Base-by-base conservation (phyloP, 106 monocot species). In the Acanthochlamys bracteata region DNA sequence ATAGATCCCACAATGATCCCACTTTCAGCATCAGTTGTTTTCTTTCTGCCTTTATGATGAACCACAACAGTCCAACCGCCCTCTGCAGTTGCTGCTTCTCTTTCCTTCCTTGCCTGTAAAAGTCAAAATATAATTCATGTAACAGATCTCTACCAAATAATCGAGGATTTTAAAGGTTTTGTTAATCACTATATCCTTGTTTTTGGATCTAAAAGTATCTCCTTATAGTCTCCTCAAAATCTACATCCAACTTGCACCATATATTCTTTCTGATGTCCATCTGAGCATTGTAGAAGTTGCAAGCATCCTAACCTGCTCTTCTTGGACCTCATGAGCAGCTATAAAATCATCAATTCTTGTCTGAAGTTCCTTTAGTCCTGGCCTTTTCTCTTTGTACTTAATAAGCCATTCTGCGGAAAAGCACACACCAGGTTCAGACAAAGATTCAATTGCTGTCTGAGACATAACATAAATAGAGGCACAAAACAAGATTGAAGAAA, bases 21-120 rank as follows among this genome's bases (percentile, higher is more conserved):
- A 68, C 73, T 84, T 77, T 96, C 95, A 57, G 87, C 19, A 74
- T 96, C 87, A 9, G 90, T 91, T 40, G 90, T 84, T 66, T 96
- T 96, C 73, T 96, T 96, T 62, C 87, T 84, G 8, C 95, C 95
- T 72, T 96, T 90, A 22, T 84, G 84, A 52, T 88, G 95, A 47
- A 62, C 70, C 65, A 96, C 95, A 54, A 88, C 87, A 11, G 87
- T 90, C 88, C 90, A 96, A 67, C 90, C 95, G 4, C 66, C 95
- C 69, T 85, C 87, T 49, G 84, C 87, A 57, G 76, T 82, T 45
- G 9, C 73, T 41, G 82, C 82, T 70, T 88, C 95, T 56, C 70
- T 80, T 73, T 88, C 87, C 64, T 82, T 87, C 72, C 72, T 91
- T 58, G 82, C 90, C 95, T 96, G 65, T 24, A 76, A 45, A 6